Conservation (phyloP, 345 rosid species). For the Triadica sebifera region DNA sequence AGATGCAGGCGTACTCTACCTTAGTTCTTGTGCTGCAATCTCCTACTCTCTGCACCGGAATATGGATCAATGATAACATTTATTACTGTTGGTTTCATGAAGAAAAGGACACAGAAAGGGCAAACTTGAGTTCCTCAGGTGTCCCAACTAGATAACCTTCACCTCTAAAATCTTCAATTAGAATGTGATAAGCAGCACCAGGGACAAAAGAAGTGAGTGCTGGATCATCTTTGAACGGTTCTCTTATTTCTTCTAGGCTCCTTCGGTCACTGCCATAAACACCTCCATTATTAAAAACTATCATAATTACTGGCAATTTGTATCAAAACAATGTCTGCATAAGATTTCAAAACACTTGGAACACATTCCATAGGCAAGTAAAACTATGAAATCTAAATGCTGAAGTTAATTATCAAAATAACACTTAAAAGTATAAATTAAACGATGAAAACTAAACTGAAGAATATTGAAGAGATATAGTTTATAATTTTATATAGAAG, state of each 20-base stretch:
- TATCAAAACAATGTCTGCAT: constrained; percentile 90
- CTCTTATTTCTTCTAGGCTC: constrained; percentile 71
- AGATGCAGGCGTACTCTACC: constrained; percentile 11
- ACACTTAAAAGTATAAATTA: neutral
- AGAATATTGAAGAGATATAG: neutral
- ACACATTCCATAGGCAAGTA: neutral
- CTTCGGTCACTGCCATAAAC: constrained; percentile 97
- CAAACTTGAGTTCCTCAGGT: constrained; percentile 76
- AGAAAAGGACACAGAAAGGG: constrained; percentile 72
- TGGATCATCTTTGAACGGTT: constrained; percentile 86
- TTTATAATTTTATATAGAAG: neutral
- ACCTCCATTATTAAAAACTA: constrained; percentile 97
- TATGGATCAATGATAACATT: constrained; percentile 79
- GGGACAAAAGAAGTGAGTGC: constrained; percentile 98
- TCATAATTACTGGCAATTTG: constrained; percentile 82
- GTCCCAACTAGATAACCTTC: constrained; percentile 81
- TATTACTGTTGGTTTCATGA: constrained; percentile 78
- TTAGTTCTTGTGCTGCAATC: constrained; percentile 94
- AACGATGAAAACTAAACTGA: neutral
- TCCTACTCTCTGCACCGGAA: constrained; percentile 96
- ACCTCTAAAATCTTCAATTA: constrained; percentile 93
- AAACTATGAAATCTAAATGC: neutral
- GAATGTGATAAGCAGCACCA: constrained; percentile 70
- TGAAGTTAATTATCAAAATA: neutral
- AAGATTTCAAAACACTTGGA: constrained; percentile 11